A percentile compares a stretch with the other conserved stretches of the same genome.
phyloP scores from a whole-genome alignment of 225 moss, liverwort and hornwort genomes.

The Neckera pumila region DNA sequence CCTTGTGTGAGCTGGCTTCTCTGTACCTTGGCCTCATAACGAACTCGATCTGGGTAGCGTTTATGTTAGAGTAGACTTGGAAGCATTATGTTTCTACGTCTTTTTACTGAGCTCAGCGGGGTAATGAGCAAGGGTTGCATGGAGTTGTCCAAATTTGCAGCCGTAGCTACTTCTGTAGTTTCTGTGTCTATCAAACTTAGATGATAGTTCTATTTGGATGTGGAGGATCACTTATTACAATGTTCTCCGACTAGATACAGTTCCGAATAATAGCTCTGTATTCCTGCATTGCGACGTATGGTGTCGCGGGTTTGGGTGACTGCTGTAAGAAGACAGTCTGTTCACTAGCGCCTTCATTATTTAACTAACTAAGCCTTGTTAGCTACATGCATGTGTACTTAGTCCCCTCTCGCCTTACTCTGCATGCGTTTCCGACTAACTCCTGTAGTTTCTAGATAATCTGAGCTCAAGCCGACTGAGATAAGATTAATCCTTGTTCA shows the following conservation, averaged over 20 bases:
- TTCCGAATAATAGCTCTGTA: not conserved
- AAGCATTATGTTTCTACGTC: not conserved
- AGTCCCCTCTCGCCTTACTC: not conserved
- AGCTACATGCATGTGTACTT: conserved; percentile 6
- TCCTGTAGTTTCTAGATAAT: not conserved
- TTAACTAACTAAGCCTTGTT: not conserved
- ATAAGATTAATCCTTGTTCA: not conserved
- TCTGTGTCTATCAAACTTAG: not conserved
- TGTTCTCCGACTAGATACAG: not conserved
- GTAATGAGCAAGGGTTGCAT: not conserved
- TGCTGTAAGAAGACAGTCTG: not conserved
- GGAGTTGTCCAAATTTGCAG: not conserved
- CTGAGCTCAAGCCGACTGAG: not conserved
- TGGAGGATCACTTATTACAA: not conserved
- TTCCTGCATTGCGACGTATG: not conserved
- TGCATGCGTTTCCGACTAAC: not conserved
- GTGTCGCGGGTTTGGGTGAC: not conserved
- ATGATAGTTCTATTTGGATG: not conserved
- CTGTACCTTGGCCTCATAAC: conserved; percentile 16
- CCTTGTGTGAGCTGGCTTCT: conserved; percentile 11
- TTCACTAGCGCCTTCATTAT: not conserved
- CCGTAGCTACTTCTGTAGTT: not conserved
- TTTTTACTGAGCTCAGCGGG: not conserved
- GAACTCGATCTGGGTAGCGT: conserved; percentile 24
- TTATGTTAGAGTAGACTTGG: not conserved